Percentiles rank a stretch among this genome's conserved stretches.
Conservation (phyloP, 208 protist genomes). For the Acanthamoeba sp. region DNA sequence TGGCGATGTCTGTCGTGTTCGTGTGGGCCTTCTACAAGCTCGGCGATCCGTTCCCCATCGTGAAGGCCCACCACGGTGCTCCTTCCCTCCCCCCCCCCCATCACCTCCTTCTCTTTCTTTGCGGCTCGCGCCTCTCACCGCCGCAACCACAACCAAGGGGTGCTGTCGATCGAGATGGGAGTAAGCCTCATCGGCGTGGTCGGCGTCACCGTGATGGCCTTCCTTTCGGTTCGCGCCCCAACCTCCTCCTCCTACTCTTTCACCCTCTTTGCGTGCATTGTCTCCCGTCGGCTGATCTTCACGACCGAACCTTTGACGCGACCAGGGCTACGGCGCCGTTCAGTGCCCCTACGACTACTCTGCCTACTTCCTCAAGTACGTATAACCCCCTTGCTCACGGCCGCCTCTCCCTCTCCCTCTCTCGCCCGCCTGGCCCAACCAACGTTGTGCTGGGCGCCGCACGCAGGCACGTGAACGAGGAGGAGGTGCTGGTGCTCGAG, state of each 20-base stretch:
- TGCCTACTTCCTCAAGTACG: slow-evolving; percentile 51
- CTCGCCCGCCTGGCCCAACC: too few species aligned
- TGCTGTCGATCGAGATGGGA: slow-evolving; percentile 73
- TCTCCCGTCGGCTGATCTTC: neutral
- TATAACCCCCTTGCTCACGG: neutral
- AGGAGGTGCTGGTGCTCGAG: slow-evolving; percentile 63
- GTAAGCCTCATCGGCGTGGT: slow-evolving; percentile 68
- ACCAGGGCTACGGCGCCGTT: slow-evolving; percentile 46
- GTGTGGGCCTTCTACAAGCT: slow-evolving; percentile 70
- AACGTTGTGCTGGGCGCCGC: neutral
- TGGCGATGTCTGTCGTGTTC: slow-evolving; percentile 7
- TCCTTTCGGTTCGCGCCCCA: slow-evolving; percentile 35
- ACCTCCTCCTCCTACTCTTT: neutral
- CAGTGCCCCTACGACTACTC: slow-evolving; percentile 70
- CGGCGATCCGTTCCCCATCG: slow-evolving; percentile 64
- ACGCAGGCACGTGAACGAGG: slow-evolving; percentile 60
- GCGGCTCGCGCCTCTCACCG: neutral
- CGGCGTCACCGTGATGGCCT: slow-evolving; percentile 74
- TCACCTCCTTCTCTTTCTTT: neutral
- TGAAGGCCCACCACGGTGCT: slow-evolving; percentile 54
- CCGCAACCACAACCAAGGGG: neutral
- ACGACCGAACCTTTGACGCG: neutral
- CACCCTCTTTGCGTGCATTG: neutral
- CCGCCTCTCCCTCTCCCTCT: neutral
- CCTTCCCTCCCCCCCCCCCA: neutral